Percentiles rank a stretch among this genome's conserved stretches.
Evolutionary conservation across 768 basidiomycete species (phyloP).

Genomic region (Cystofilobasidium capitatum): DNA sequence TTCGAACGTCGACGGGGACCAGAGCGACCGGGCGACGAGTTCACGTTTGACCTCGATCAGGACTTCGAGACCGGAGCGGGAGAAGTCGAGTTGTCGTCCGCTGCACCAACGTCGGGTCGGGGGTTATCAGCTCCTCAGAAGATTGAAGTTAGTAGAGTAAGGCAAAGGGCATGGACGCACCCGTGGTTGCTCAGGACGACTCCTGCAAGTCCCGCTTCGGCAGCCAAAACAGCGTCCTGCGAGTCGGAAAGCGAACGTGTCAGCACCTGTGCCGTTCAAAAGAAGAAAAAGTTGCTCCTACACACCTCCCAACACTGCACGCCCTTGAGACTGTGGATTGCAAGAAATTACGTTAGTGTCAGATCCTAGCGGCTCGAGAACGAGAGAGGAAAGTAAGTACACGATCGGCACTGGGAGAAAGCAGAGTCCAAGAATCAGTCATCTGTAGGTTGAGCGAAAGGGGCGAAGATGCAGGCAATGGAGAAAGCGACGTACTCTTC

Average conservation of each 20-base stretch:
- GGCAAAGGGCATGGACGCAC: constrained; percentile 38
- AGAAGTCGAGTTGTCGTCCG: constrained; percentile 39
- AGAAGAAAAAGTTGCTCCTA: background rate
- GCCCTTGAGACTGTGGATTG: constrained; percentile 60
- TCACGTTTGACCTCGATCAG: constrained; percentile 72
- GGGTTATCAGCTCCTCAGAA: background rate
- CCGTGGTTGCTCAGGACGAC: constrained; percentile 81
- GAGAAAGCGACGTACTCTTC: constrained; percentile 43
- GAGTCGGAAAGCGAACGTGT: background rate
- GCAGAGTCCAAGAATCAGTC: background rate
- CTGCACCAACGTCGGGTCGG: constrained; percentile 1
- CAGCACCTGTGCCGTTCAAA: too few species aligned
- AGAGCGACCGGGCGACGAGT: constrained; percentile 56
- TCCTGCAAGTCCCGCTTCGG: constrained; percentile 44
- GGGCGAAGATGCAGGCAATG: constrained; percentile 23
- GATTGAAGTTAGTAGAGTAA: constrained; percentile 37
- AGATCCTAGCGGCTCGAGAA: too few species aligned
- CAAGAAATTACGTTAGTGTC: background rate
- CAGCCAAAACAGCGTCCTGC: constrained; percentile 73
- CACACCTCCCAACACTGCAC: constrained; percentile 71
- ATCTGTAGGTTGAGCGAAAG: too few species aligned
- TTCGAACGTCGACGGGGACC: constrained; percentile 64
- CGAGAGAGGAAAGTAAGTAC: background rate
- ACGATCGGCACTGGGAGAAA: constrained; percentile 53
- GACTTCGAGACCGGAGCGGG: constrained; percentile 82